phyloP scores from a whole-genome alignment of 176 grass and related monocot genomes.

The maize (Zea mays) region Zm-B73-REFERENCE-NAM-5.0 NC_050097.1:2605501-2606000 shows the following conservation, averaged over 20 bases:
- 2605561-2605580: neutral
- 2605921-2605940: neutral
- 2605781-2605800: no score
- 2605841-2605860: neutral
- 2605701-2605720: no score
- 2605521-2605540: neutral
- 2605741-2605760: no score
- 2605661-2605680: no score
- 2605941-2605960: neutral
- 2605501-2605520: neutral
- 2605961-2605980: neutral
- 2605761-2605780: no score
- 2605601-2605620: neutral
- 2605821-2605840: no score
- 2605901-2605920: neutral
- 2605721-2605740: no score
- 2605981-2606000: neutral
- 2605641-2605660: neutral
- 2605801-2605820: no score
- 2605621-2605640: neutral
- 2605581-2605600: neutral
- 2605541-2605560: neutral
- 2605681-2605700: no score
- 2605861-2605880: neutral
- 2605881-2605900: neutral